A percentile compares a stretch with the other conserved stretches of the same genome.
phyloP scores from a whole-genome alignment of 805 yeast genomes.

The Cephaloascus albidus region DNA sequence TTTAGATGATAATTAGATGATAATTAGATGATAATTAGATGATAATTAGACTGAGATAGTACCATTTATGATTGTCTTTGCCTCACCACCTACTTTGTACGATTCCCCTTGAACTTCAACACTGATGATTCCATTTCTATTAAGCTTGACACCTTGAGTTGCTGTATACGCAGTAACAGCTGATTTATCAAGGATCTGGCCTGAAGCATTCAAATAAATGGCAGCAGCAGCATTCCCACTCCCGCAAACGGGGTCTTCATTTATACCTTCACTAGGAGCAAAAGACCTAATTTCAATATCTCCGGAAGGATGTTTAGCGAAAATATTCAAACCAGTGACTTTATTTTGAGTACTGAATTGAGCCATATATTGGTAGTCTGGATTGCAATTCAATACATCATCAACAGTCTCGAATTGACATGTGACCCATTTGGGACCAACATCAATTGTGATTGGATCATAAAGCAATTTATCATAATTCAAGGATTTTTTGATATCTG shows the following conservation, averaged over 20 bases:
- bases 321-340: constrained; percentile 25
- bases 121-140: not conserved
- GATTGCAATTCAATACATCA: constrained; percentile 19
- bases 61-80: not conserved
- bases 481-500: constrained; percentile 5
- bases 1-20: too few species aligned
- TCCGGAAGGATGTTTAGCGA: constrained; percentile 20
- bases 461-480: constrained; percentile 4
- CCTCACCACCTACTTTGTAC: not conserved
- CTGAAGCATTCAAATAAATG: not conserved
- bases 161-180: not conserved
- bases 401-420: constrained; percentile 19
- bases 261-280: constrained; percentile 21
- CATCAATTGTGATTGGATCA: constrained; percentile 20
- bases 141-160: not conserved
- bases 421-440: constrained; percentile 39
- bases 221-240: constrained; percentile 26
- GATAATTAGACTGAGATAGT: too few species aligned
- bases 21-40: too few species aligned
- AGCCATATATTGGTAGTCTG: constrained; percentile 16
- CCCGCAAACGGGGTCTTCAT: constrained; percentile 52
- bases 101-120: not conserved
- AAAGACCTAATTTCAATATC: constrained; percentile 31
- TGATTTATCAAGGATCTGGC: not conserved
- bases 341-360: constrained; percentile 8